phyloP scores from a whole-genome alignment of 2,329 filamentous ascomycete genomes.

The Talaromyces sp. region DNA sequence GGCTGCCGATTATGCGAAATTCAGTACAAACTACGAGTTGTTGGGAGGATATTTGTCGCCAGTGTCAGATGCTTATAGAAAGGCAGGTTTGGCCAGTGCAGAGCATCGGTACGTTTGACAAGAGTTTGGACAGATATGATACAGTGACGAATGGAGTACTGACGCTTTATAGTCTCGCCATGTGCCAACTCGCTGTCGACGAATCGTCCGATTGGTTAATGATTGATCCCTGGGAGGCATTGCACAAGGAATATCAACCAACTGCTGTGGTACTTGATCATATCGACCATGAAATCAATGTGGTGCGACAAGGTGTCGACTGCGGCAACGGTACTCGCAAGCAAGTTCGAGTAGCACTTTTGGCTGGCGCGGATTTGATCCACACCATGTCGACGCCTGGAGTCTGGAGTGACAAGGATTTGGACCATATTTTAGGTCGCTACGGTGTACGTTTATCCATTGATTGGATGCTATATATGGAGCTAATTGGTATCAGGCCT shows the following conservation, averaged over 20 bases:
- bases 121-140: background rate
- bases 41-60: conserved; percentile 81
- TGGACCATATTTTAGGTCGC: conserved; percentile 81
- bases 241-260: conserved; percentile 78
- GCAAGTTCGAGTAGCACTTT: conserved; percentile 71
- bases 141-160: background rate
- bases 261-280: conserved; percentile 89
- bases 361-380: conserved; percentile 75
- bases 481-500: conserved; percentile 49
- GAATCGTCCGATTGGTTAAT: conserved; percentile 76
- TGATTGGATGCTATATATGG: background rate
- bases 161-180: conserved; percentile 61
- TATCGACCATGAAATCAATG: conserved; percentile 86
- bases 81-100: conserved; percentile 72
- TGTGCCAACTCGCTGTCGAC: conserved; percentile 77
- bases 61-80: conserved; percentile 75
- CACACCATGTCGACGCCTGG: conserved; percentile 69
- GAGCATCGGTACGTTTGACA: conserved; percentile 57
- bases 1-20: conserved; percentile 75
- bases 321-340: conserved; percentile 64
- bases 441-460: conserved; percentile 57
- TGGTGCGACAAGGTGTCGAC: conserved; percentile 70
- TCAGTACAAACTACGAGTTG: conserved; percentile 76
- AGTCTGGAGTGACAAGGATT: conserved; percentile 80
- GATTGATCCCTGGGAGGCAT: conserved; percentile 88